These are phyloP conservation scores for Metarhizium robertsii DNA, from an alignment of 2,329 filamentous ascomycete species.

Conservation along the genomic window DNA sequence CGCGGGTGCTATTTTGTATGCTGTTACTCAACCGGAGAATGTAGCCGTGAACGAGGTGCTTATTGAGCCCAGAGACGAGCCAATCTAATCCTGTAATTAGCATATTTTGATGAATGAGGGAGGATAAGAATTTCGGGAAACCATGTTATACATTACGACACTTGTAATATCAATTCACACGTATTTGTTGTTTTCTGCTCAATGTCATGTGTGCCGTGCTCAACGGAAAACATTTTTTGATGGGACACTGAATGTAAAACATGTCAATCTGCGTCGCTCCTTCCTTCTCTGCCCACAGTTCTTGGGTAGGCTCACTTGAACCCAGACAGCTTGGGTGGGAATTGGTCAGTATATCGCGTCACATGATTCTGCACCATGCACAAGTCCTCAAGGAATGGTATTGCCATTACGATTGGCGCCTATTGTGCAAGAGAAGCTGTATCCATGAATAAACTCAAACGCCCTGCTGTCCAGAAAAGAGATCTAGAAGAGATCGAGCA, in stretches of 20 bases:
- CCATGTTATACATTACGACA: background rate
- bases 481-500: too few species aligned
- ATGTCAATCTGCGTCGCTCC: too few species aligned
- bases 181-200: background rate
- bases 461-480: background rate
- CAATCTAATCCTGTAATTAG: slow-evolving; percentile 38
- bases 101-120: background rate
- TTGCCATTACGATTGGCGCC: background rate
- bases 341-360: too few species aligned
- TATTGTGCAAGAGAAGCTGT: background rate
- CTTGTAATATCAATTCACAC: background rate
- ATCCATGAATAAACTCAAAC: background rate
- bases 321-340: too few species aligned
- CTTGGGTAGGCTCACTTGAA: too few species aligned
- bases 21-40: slow-evolving; percentile 63
- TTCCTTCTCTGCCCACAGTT: too few species aligned
- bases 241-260: too few species aligned
- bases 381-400: background rate
- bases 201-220: too few species aligned
- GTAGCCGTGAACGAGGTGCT: slow-evolving; percentile 74
- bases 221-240: too few species aligned
- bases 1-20: slow-evolving; percentile 63
- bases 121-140: too few species aligned
- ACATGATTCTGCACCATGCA: too few species aligned
- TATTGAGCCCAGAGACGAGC: slow-evolving; percentile 69